Base-by-base conservation (phyloP, 257 asterid genomes). In the Solanum medicagineum region DNA sequence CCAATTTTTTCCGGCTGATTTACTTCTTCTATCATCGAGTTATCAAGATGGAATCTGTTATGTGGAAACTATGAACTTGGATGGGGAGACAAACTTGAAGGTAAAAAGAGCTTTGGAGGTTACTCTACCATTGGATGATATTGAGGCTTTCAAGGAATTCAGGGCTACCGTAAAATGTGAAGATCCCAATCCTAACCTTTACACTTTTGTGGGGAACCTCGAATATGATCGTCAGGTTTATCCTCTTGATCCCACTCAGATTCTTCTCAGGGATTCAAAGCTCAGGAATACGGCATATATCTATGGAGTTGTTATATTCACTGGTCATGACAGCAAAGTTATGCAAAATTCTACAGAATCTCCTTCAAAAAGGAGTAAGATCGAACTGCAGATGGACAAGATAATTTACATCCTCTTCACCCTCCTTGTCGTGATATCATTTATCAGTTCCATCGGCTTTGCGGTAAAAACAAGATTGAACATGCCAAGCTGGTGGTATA, bases 21-120 rank as follows among this genome's bases (percentile, higher is more conserved):
- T 95, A 60, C 98, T 95, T 81, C 94, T 94, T 75, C 84, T 95
- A 51, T 93, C 99, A 57, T 93, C 99, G 7, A 93, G 96, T 91
- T 94, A 93, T 71, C 98, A 93, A 70, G 99, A 95, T 85, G 99
- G 99, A 36, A 95, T 95, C 77, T 95, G 99, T 87, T 95, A 95
- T 66, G 99, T 95, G 45, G 99, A 95, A 87, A 95, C 99, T 63
- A 94, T 95, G 99, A 95, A 95, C 90, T 91, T 95, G 85, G 99
- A 95, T 36, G 99, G 99, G 83, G 99, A 95, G 91, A 95, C 99
- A 75, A 95, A 95, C 91, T 91, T 95, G 90, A 95, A 95, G 90
- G 97, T 95, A 56, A 95, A 95, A 89, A 91, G 97, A 83, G 93
- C 97, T 83, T 62, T 90, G 83, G 99, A 95, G 92, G 89, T 85